Percentiles rank a stretch among this genome's conserved stretches.
phyloP scores from a whole-genome alignment of 495 filamentous ascomycete species.

The Parmelia sp. region DNA sequence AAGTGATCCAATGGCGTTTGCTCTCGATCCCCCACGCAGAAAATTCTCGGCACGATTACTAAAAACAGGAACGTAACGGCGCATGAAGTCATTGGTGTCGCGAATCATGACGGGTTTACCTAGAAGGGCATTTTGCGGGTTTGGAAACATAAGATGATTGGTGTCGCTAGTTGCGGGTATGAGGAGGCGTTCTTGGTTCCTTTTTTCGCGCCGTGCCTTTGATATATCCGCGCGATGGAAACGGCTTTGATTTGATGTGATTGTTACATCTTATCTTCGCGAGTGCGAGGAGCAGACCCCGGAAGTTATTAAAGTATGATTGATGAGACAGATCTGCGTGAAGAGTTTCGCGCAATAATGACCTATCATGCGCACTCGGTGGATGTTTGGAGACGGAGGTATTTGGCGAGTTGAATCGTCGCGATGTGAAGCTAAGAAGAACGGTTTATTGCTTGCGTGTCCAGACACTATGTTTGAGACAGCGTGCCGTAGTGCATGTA shows the following conservation, averaged over 20 bases:
- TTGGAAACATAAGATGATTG: neutral
- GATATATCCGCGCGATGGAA: neutral
- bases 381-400: neutral
- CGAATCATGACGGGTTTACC: neutral
- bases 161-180: constrained; percentile 3
- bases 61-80: neutral
- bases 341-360: neutral
- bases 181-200: neutral
- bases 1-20: no score
- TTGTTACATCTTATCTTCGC: neutral
- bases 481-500: neutral
- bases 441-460: neutral
- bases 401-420: neutral
- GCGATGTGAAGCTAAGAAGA: neutral
- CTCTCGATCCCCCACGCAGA: neutral
- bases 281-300: neutral
- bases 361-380: neutral
- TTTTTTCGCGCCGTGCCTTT: neutral
- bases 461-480: neutral
- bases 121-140: neutral
- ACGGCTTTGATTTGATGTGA: neutral
- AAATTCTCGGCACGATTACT: neutral
- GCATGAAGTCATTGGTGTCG: neutral
- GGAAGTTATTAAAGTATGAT: neutral
- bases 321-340: neutral